These are phyloP conservation scores for Mucor indicus DNA, from an alignment of 371 early-diverging fungal species.

Conservation along the genomic window DNA sequence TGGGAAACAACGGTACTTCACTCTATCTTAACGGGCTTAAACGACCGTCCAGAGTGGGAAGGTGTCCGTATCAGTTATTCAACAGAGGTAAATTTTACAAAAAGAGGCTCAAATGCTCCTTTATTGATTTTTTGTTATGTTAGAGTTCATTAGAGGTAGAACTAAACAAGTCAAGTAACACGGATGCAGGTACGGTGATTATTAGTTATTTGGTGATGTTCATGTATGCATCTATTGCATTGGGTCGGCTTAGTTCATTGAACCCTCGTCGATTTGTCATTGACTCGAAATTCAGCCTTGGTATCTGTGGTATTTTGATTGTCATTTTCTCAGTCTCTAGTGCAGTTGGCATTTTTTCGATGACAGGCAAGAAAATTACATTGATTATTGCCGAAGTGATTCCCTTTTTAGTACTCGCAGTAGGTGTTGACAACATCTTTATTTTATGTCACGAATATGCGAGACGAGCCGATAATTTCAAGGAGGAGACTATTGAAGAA, in stretches of 20 bases:
- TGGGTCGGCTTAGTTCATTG: constrained; percentile 49
- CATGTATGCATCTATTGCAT: constrained; percentile 67
- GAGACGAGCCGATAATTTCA: constrained; percentile 33
- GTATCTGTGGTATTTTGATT: constrained; percentile 67
- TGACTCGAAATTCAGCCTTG: constrained; percentile 71
- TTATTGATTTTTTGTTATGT: not conserved
- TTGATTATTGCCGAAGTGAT: constrained; percentile 81
- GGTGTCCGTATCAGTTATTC: constrained; percentile 63
- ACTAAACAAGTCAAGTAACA: constrained; percentile 65
- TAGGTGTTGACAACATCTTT: constrained; percentile 82
- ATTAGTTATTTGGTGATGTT: constrained; percentile 75
- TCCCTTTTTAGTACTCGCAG: constrained; percentile 77
- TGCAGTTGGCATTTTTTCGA: constrained; percentile 68
- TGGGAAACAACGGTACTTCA: constrained; percentile 61
- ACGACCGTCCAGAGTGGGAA: constrained; percentile 45
- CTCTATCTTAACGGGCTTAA: constrained; percentile 35
- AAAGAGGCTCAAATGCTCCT: not conserved
- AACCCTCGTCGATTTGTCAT: constrained; percentile 53
- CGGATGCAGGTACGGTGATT: constrained; percentile 61
- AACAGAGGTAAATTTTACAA: constrained; percentile 50
- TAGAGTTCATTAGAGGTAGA: constrained; percentile 66
- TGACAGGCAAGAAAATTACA: constrained; percentile 64
- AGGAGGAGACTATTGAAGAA: constrained; percentile 44
- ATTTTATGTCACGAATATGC: constrained; percentile 70
- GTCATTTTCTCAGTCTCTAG: constrained; percentile 70